Base-by-base conservation (phyloP, 805 yeast genomes). In the Suhomyces pyralidae region DNA sequence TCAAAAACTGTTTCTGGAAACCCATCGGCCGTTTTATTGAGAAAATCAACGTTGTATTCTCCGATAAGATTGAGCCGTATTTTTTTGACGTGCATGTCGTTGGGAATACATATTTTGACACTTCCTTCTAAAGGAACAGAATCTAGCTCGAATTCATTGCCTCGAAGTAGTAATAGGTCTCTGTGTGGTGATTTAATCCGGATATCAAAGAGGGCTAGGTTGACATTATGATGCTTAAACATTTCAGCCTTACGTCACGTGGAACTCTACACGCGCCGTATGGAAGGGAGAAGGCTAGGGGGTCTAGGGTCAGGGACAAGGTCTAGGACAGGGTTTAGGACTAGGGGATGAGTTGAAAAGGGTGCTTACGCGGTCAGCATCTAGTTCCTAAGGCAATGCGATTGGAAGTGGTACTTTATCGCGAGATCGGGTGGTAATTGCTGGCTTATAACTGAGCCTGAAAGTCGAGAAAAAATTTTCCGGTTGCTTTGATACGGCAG, bases 41-140 rank as follows among this genome's bases (percentile, higher is more conserved):
- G 62, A 62, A 70, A 80, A 46, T 75, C 78, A 12, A 78, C 62
- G 34, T 68, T 64, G 60, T 71, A 74, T 46, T 75, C 79, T 1
- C 84, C 84, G 1, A 63, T 58, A 17, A 81, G 60, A 15, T 63
- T 62, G 44, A 81, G 63, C n/a, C 66, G 61, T 43, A 81, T 63
- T 40, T 62, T 61, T 44, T 67, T 70, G 24, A 79, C 67, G 49
- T 72, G 76, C 40, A 73, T 66, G 44, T 74, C 74, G 43, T 74
- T 76, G 7, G 77, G 76, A 3, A 79, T 61, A 20, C 79, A 67
- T 40, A 80, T 63, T 45, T 79, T 81, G 45, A 81, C 76, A 48
- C 69, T 71, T 0, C 85, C 85, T 22, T 71, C 73, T 24, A 81
- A 56, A 7, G 73, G 66, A 1, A 78, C 63, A 5, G 74, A 63